Evolutionary conservation across 2,329 filamentous ascomycete genomes (phyloP), one percentile per base, ranked within the genome.

Genomic region (Cercospora sesami): DNA sequence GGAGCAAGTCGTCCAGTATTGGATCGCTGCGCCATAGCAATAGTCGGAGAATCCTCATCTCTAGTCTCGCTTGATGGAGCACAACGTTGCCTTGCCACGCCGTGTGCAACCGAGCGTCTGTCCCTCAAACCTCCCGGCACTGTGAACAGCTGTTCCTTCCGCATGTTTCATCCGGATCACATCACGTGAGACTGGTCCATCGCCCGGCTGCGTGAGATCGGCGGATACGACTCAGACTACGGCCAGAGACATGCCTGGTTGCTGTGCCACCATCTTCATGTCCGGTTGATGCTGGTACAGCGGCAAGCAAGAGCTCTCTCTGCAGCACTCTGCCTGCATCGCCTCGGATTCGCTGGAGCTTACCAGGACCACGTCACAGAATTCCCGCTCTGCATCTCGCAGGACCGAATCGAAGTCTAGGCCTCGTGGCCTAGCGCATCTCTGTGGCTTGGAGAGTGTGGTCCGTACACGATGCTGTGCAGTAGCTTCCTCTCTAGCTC

Each of bases 401-500:
- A 60, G 57, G 36, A 67, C 67, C 55, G 53, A 69, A 67, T 63
- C 51, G 64, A 42, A 70, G 66, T 68, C 68, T 60, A 65, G 68
- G 60, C 68, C 70, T 68, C 70, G 69, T 67, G 69, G 69, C 69
- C 69, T 69, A 42, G 68, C 68, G 68, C 61, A 42, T 60, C 42
- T 57, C 53, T 59, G 68, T 68, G 62, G 59, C 61, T 67, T 60
- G 53, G 51, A 61, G 30, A 18, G 3, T 42, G 59, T 67, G 67
- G 59, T 62, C 66, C 59, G 61, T 63, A 66, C 55, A 71, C 68
- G 70, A 72, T 72, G 66, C 70, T 67, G 70, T 70, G 70, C 70
- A 72, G 61, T 72, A 70, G 69, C 62, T 42, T 21, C 14, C 16
- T 31, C 23, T 21, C 63, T 59, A 60, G 66, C 64, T 62, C 21